Evolutionary conservation across 2,329 filamentous ascomycete species (phyloP), one percentile per base, ranked within the genome.

Genomic region (Orbilia javanica): DNA sequence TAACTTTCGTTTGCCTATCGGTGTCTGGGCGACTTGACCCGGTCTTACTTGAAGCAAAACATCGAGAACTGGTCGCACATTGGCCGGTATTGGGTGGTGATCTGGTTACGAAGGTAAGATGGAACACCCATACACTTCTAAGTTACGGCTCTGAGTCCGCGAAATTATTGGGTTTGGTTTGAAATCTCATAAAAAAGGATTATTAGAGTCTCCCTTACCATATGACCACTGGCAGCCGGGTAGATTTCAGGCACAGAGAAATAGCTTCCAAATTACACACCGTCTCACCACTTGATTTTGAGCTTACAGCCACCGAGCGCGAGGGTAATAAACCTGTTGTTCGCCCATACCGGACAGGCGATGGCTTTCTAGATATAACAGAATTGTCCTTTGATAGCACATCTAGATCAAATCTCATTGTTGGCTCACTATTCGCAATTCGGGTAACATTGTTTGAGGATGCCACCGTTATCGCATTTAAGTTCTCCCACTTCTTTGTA

Each of bases 21-120:
- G 39, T 75, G 29, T 75, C 71, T 46, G 71, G 71, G 4, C 44
- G 71, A 10, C 29, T 75, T 7, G 53, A 75, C 15, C 31, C 62
- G 11, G 22, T 18, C 11, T 36, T 75, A 5, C 64, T 75, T 6
- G 64, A 75, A 34, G 29, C 68, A n/a, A 64, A 42, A 18, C 71
- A 75, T 39, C 52, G 31, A 15, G 64, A 75, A 15, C 36, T 75
- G 20, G 63, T 75, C 2, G 36, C 10, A 36, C 52, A 39, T 7
- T 75, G 71, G 71, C 71, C 71, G 2, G 63, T 75, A 11, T n/a
- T 75, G 25, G 71, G 71, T 29, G 71, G 71, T 0, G 44, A 63
- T 8, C 15, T 75, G 4, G 25, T 68, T 3, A 75, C 63, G 11
- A 65, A 55, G 29, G 71, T 75, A 27, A 1, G 36, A 39, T 2